Percentiles rank a stretch among this genome's conserved stretches.
Conservation (phyloP, 352 stramenopile genomes). For the Phytopythium mirpurense region DNA sequence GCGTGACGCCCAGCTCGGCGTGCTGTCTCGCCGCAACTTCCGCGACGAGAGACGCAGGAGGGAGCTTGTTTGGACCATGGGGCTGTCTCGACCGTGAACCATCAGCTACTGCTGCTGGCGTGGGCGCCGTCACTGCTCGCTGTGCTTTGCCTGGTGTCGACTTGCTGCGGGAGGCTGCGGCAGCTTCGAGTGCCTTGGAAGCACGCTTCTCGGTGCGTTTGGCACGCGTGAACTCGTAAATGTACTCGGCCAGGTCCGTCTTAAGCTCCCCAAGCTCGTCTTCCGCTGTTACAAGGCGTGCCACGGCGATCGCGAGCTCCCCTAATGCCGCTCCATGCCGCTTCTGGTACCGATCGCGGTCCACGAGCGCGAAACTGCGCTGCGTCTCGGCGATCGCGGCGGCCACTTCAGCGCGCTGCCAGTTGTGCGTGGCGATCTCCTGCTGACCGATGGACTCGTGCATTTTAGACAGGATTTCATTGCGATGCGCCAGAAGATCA, state of each 20-base stretch:
- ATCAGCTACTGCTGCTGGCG: background rate
- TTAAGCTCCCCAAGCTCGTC: conserved; percentile 54
- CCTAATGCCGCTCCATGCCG: conserved; percentile 33
- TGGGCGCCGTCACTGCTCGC: background rate
- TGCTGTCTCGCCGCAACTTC: background rate
- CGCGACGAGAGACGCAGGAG: background rate
- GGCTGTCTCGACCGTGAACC: background rate
- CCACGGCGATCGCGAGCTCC: conserved; percentile 38
- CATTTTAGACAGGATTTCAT: conserved; percentile 46
- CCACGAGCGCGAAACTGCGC: conserved; percentile 55
- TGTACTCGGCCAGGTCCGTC: conserved; percentile 54
- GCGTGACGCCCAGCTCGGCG: conserved; percentile 5
- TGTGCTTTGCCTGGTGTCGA: background rate
- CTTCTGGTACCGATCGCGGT: conserved; percentile 46
- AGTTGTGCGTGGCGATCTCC: conserved; percentile 30
- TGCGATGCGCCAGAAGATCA: conserved; percentile 34
- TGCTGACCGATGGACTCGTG: conserved; percentile 40
- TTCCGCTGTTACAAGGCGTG: conserved; percentile 38
- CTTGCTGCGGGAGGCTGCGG: background rate
- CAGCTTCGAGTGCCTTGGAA: conserved; percentile 8
- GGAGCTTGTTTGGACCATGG: background rate
- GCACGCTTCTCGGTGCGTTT: conserved; percentile 35
- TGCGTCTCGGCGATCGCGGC: conserved; percentile 60
- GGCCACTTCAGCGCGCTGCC: conserved; percentile 51
- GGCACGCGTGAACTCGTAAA: conserved; percentile 57